Base-by-base conservation (phyloP, 331 rosid genomes). In the Quercus lobata region DNA sequence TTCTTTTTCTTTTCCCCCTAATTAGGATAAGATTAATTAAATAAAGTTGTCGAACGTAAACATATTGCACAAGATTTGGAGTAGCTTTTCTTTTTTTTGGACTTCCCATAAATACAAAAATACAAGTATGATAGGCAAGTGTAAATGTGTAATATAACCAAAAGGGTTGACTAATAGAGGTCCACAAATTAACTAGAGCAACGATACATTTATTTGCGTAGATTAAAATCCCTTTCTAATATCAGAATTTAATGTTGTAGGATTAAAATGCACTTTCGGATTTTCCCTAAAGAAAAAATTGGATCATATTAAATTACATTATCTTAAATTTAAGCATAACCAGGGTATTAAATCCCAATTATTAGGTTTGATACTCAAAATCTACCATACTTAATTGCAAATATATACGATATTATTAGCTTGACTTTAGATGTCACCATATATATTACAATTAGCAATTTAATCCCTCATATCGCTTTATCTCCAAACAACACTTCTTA, bases 301-400 rank as follows among this genome's bases (percentile, higher is more conserved):
- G 21, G 16, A 55, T 6, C 55, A 76, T 63, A 72, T 79, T 73
- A 34, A 56, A 10, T 24, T 15, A 54, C 7, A 32, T 4, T 82
- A 85, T 80, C 69, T 71, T 69, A 35, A 73, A 35, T 76, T 76
- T 46, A 85, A 80, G 16, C 58, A 27, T 65, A 75, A 5, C 27
- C 2, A 5, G 9, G 8, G 8, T 34, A 5, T 34, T 35, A 71
- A 71, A 71, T 44, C 21, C 75, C 75, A 2, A 25, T 44, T 52
- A 41, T 11, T 24, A 22, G 22, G 5, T 68, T 19, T 68, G 11
- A 32, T 7, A 4, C 53, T 10, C 53, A 71, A 37, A 58, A 71
- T 71, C 37, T 62, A 60, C 70, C 53, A 22, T 30, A 37, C 71
- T 74, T 72, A 61, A 83, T 77, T 73, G 60, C 55, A 69, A 44